phyloP scores from a whole-genome alignment of 129 eudicot genomes.

The Calendula officinalis region DNA sequence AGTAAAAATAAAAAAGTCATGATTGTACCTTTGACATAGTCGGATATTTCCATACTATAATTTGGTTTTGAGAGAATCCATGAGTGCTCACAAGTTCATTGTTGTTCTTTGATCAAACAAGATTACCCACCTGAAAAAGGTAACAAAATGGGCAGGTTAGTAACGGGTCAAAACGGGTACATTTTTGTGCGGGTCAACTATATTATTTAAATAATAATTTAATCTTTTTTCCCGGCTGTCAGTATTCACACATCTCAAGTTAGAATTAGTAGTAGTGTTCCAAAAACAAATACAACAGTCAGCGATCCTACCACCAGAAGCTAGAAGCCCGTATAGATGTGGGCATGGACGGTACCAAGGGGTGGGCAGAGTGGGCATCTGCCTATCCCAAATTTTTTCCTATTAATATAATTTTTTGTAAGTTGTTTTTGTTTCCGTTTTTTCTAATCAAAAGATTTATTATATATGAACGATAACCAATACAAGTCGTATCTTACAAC shows the following conservation, averaged over 20 bases:
- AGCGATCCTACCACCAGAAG: slow-evolving; percentile 88
- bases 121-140: slow-evolving; percentile 67
- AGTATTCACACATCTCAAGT: slow-evolving; percentile 73
- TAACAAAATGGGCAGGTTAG: neutral
- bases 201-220: neutral
- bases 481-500: too few relatives aligned
- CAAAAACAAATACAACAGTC: slow-evolving; percentile 89
- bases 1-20: neutral
- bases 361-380: too few relatives aligned
- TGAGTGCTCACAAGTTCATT: slow-evolving; percentile 95
- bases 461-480: too few relatives aligned
- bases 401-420: too few relatives aligned
- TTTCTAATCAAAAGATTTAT: too few relatives aligned
- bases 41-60: slow-evolving; percentile 86
- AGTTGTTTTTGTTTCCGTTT: too few relatives aligned
- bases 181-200: neutral
- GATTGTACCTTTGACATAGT: slow-evolving; percentile 77
- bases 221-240: slow-evolving; percentile 68
- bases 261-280: slow-evolving; percentile 78
- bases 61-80: slow-evolving; percentile 87
- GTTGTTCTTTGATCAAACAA: slow-evolving; percentile 81
- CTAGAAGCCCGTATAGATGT: slow-evolving; percentile 75
- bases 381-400: too few relatives aligned
- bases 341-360: too few relatives aligned
- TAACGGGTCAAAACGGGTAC: neutral